These are phyloP conservation scores for Vitis hybrid DNA, from an alignment of 177 flowering plant species.

Conservation along the genomic window DNA sequence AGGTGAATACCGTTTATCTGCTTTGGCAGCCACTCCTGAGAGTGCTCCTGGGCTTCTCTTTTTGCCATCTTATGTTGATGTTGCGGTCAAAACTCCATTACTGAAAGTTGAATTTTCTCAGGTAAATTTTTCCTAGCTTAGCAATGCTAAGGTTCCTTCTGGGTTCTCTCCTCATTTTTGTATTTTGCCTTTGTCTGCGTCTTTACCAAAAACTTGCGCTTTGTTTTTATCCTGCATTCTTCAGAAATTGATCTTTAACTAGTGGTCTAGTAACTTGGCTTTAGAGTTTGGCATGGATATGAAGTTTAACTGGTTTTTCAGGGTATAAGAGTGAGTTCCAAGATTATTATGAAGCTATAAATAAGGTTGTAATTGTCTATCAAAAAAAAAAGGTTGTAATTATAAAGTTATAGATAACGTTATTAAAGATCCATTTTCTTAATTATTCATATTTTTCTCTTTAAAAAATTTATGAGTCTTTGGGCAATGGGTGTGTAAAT, in stretches of 20 bases:
- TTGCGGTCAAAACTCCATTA: conserved; percentile 70
- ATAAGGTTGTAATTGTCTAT: background rate
- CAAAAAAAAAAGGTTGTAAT: too few relatives aligned
- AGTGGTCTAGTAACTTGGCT: background rate
- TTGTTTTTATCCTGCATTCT: background rate
- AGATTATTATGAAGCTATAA: background rate
- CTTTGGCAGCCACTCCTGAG: conserved; percentile 62
- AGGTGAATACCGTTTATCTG: conserved; percentile 90
- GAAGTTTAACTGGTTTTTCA: background rate
- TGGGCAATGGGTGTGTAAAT: background rate
- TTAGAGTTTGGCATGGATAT: background rate
- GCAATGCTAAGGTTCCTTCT: background rate
- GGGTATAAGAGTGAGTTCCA: background rate
- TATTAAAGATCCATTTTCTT: too few relatives aligned
- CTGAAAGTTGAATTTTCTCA: conserved; percentile 76
- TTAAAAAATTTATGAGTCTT: background rate
- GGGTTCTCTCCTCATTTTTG: background rate
- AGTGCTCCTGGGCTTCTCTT: conserved; percentile 71
- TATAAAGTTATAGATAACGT: background rate
- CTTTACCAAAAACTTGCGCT: background rate
- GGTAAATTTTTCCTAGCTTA: conserved; percentile 38
- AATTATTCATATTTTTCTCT: background rate
- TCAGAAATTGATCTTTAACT: background rate
- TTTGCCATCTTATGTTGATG: conserved; percentile 72
- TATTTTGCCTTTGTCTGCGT: background rate